phyloP scores from a whole-genome alignment of 768 basidiomycete genomes.

The Steccherinum ochraceum region DNA sequence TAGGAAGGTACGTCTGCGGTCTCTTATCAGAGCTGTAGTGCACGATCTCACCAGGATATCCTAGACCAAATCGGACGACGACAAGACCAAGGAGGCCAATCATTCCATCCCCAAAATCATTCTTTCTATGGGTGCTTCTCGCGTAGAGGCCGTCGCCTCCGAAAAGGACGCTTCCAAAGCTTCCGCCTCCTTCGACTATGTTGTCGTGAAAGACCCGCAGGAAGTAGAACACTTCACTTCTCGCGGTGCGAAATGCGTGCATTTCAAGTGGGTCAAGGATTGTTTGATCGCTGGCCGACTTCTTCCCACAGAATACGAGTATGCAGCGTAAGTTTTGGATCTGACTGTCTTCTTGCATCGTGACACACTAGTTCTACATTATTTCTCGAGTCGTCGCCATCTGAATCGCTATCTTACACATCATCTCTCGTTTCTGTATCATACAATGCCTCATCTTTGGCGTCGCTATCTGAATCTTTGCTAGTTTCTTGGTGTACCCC shows the following conservation, averaged over 20 bases:
- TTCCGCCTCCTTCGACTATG: constrained; percentile 44
- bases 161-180: constrained; percentile 32
- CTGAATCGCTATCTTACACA: background rate
- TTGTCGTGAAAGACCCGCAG: constrained; percentile 51
- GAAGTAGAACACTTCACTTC: constrained; percentile 23
- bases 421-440: background rate
- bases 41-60: no score
- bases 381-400: no score
- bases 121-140: constrained; percentile 68
- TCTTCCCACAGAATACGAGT: constrained; percentile 17
- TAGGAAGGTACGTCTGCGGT: constrained; percentile 29
- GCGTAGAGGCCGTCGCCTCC: constrained; percentile 61
- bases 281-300: constrained; percentile 62
- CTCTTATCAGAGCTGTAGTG: background rate
- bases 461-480: no score
- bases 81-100: constrained; percentile 22
- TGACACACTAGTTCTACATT: no score
- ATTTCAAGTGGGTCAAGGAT: constrained; percentile 72
- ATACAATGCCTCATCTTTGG: background rate
- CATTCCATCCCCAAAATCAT: constrained; percentile 59
- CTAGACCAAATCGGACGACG: constrained; percentile 18
- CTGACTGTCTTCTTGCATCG: background rate
- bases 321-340: background rate
- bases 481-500: background rate
- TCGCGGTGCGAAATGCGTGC: constrained; percentile 33